A percentile compares a stretch with the other conserved stretches of the same genome.
Evolutionary conservation across 2,329 filamentous ascomycete genomes (phyloP).

Genomic region (Alternaria arbusti): DNA sequence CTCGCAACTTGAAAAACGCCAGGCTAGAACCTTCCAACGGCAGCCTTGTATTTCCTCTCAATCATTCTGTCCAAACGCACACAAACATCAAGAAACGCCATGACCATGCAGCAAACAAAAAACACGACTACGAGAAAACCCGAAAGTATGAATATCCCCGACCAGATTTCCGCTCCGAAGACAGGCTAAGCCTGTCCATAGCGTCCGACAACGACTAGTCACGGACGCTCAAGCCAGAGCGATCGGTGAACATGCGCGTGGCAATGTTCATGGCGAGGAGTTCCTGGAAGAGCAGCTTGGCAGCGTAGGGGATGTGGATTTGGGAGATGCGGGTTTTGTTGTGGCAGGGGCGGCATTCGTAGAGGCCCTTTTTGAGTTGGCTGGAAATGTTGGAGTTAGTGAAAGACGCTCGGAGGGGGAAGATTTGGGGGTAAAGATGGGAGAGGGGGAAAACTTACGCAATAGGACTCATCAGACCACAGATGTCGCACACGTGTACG

Average conservation of each 20-base stretch:
- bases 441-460: conserved; percentile 73
- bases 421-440: no score
- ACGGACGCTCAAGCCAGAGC: conserved; percentile 75
- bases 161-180: neutral
- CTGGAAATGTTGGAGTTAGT: no score
- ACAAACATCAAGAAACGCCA: neutral
- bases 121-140: neutral
- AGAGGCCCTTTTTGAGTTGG: conserved; percentile 92
- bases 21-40: neutral
- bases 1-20: neutral
- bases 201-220: conserved; percentile 30
- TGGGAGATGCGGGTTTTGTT: conserved; percentile 99
- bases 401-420: no score
- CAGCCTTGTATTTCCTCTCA: neutral
- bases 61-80: neutral
- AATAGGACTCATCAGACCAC: conserved; percentile 97
- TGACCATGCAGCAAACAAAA: neutral
- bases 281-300: conserved; percentile 98
- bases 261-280: conserved; percentile 98
- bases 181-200: neutral
- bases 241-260: conserved; percentile 92
- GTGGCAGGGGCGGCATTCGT: conserved; percentile 96
- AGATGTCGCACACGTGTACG: conserved; percentile 98
- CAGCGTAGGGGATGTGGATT: conserved; percentile 96
- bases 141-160: neutral